phyloP scores from a whole-genome alignment of 768 basidiomycete genomes.

The Postia placenta region DNA sequence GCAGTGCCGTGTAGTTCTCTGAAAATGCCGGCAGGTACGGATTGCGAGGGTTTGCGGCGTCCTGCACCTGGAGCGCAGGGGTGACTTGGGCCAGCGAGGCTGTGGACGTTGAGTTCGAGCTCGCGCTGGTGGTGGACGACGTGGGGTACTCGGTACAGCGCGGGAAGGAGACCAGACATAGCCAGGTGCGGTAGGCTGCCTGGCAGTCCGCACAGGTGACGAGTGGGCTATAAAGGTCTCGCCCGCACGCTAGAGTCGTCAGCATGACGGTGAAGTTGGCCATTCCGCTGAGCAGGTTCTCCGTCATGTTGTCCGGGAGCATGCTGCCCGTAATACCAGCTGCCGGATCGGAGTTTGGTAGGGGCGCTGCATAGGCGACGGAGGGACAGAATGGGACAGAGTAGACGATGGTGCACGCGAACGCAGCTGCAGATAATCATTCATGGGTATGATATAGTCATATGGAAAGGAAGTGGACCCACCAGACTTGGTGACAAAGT shows the following conservation, averaged over 20 bases:
- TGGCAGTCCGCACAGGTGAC: constrained; percentile 75
- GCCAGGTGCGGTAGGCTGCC: constrained; percentile 67
- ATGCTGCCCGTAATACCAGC: constrained; percentile 43
- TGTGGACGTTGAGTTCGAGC: constrained; percentile 24
- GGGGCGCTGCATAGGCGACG: constrained; percentile 62
- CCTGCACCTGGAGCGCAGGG: constrained; percentile 44
- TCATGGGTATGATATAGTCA: neutral
- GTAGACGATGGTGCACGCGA: constrained; percentile 64
- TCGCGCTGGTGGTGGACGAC: constrained; percentile 22
- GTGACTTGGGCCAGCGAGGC: constrained; percentile 29
- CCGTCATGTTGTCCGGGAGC: constrained; percentile 43
- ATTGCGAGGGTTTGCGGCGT: constrained; percentile 39
- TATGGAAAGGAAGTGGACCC: constrained; percentile 18
- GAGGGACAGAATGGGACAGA: constrained; percentile 72
- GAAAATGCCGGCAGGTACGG: constrained; percentile 39
- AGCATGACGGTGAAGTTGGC: constrained; percentile 73
- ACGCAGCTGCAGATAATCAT: constrained; percentile 39
- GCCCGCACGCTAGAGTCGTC: constrained; percentile 69
- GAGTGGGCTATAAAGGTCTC: constrained; percentile 74
- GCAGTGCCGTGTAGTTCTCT: constrained; percentile 49
- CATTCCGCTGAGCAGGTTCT: constrained; percentile 50
- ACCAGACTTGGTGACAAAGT: constrained; percentile 74
- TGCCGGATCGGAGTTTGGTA: constrained; percentile 41
- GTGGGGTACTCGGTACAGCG: constrained; percentile 56
- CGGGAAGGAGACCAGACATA: constrained; percentile 68